Evolutionary conservation across 305 asterid species (phyloP).

Genomic region (Lippia alba): DNA sequence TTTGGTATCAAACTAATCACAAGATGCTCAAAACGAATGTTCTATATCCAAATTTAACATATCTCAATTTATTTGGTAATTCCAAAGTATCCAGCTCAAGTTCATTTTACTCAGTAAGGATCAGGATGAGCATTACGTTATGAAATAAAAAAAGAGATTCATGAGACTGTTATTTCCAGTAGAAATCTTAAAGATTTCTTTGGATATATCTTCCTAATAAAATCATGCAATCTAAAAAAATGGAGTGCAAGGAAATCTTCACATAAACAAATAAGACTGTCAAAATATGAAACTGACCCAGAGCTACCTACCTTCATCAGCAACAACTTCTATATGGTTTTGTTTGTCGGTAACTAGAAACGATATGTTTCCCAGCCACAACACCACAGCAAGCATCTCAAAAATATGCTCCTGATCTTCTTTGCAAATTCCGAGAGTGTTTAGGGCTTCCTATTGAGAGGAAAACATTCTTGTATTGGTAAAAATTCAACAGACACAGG

Average conservation of each 20-base stretch:
- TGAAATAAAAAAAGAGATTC: background rate
- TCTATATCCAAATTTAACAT: constrained; percentile 12
- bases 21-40: constrained; percentile 11
- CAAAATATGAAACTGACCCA: constrained; percentile 30
- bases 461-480: constrained; percentile 36
- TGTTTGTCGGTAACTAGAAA: constrained; percentile 74
- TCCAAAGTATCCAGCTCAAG: background rate
- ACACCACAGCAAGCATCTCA: constrained; percentile 90
- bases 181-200: background rate
- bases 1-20: constrained; percentile 1
- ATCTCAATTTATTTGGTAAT: constrained; percentile 16
- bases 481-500: constrained; percentile 31
- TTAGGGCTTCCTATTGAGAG: constrained; percentile 71
- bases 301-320: constrained; percentile 76
- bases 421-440: constrained; percentile 61
- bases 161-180: background rate
- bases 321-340: constrained; percentile 78
- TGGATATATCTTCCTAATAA: background rate
- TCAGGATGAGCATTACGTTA: background rate
- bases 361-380: constrained; percentile 97
- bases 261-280: constrained; percentile 18
- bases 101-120: constrained; percentile 3
- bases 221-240: background rate
- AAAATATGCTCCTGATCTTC: constrained; percentile 80
- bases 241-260: background rate